Base-by-base conservation (phyloP, 2,329 filamentous ascomycete genomes). In the Neurospora sp. region DNA sequence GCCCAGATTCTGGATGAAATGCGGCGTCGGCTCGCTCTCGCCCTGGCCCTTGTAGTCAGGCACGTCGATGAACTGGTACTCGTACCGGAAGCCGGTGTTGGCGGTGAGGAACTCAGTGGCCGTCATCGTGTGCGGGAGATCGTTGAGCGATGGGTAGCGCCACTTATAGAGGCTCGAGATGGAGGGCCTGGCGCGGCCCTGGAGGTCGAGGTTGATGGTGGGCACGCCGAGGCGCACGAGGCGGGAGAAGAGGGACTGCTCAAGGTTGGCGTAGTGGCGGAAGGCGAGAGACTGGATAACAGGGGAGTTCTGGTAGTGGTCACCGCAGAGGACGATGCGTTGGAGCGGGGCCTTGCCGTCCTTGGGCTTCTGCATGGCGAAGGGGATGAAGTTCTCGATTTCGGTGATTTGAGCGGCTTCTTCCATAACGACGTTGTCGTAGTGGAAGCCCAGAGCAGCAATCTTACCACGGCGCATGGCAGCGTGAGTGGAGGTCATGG, bases 351-450 rank as follows among this genome's bases (percentile, higher is more conserved):
- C 86, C 76, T 93, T 86, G 40, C 91, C 91, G 68, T 90, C 84
- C 73, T 88, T 87, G 23, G 91, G 88, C 73, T 92, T 93, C 78
- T 99, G 96, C 80, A 99, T 86, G n/a, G 94, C 92, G 68, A 97
- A 84, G 0, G 96, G 96, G 73, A 99, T 93, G 81, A 99, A 98
- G 73, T 93, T 97, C 78, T 99, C 96, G 66, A 97, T 92, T 79
- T 99, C 96, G 0, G 95, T 99, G 77, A 99, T 95, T 78, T 99
- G 96, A 13, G 96, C 96, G 5, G 96, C 95, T 84, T 99, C 96
- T 82, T 99, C 96, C 92, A 99, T 97, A 68, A 99, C 86, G 13
- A 99, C 91, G 73, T 97, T 99, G 82, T 98, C 94, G 76, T 99
- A 99, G 75, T 93, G 93, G 81, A 99, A 99, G 17, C 94, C 94